phyloP scores from a whole-genome alignment of 2,329 filamentous ascomycete genomes.

The Oidium heveae region DNA sequence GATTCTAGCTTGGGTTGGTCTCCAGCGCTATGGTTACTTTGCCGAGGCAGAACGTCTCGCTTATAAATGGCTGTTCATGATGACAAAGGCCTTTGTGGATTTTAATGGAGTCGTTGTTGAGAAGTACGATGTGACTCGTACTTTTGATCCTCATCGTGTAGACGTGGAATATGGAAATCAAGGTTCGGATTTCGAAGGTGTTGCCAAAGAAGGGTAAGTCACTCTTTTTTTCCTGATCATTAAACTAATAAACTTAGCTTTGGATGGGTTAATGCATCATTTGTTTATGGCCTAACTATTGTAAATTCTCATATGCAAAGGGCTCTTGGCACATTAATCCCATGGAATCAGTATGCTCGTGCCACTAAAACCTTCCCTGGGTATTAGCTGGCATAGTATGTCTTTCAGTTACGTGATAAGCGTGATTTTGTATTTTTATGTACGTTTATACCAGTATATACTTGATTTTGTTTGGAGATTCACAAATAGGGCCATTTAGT shows the following conservation, averaged over 20 bases:
- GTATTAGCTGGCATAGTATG: neutral
- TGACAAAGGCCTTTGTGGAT: conserved; percentile 93
- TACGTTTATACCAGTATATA: no score
- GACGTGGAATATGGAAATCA: conserved; percentile 97
- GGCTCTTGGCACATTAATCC: conserved; percentile 66
- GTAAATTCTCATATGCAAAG: conserved; percentile 73
- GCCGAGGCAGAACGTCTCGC: conserved; percentile 73
- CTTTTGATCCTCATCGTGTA: conserved; percentile 75
- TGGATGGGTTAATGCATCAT: conserved; percentile 97
- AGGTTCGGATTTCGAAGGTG: conserved; percentile 81
- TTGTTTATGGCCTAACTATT: conserved; percentile 76
- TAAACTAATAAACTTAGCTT: conserved; percentile 33
- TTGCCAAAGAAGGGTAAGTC: conserved; percentile 77
- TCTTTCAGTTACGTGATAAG: no score
- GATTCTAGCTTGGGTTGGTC: conserved; percentile 87
- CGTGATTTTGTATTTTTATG: no score
- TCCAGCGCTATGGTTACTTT: conserved; percentile 75
- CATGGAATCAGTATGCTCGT: conserved; percentile 20
- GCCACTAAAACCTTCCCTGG: neutral
- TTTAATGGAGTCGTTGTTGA: conserved; percentile 97
- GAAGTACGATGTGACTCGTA: conserved; percentile 90
- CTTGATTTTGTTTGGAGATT: no score
- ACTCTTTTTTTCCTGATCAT: neutral
- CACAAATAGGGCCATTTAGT: no score
- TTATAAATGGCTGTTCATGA: conserved; percentile 97